Percentiles rank a stretch among this genome's conserved stretches.
Conservation (phyloP, 352 stramenopile species). For the Phytophthora meadii region DNA sequence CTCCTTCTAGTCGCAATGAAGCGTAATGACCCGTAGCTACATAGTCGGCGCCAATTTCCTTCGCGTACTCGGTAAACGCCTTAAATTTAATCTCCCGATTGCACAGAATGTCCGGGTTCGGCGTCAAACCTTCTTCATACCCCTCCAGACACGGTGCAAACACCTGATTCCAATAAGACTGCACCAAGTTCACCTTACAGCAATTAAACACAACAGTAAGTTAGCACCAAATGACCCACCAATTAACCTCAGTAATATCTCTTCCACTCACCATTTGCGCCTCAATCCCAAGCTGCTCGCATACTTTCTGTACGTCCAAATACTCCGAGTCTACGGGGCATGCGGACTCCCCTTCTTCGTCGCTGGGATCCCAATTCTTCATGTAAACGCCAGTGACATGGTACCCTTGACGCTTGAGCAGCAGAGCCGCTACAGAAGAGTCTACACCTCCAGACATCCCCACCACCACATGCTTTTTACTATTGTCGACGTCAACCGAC, state of each 20-base stretch:
- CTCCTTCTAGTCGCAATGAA: slow-evolving; percentile 51
- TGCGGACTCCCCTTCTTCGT: slow-evolving; percentile 88
- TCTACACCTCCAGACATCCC: slow-evolving; percentile 99
- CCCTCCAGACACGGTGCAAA: slow-evolving; percentile 97
- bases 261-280: slow-evolving; percentile 57
- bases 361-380: slow-evolving; percentile 98
- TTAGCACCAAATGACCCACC: slow-evolving; percentile 1
- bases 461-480: slow-evolving; percentile 89
- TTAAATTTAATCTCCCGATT: slow-evolving; percentile 99
- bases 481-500: slow-evolving; percentile 21
- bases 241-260: slow-evolving; percentile 19
- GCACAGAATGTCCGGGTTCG: slow-evolving; percentile 96
- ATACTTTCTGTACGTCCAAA: slow-evolving; percentile 93
- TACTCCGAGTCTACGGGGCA: slow-evolving; percentile 93
- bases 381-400: slow-evolving; percentile 97
- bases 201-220: slow-evolving; percentile 1
- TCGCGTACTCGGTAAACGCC: slow-evolving; percentile 93
- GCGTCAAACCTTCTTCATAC: slow-evolving; percentile 86
- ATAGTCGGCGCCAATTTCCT: slow-evolving; percentile 85
- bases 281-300: slow-evolving; percentile 91
- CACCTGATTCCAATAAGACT: slow-evolving; percentile 98
- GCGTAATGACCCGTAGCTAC: slow-evolving; percentile 98
- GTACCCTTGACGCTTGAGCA: slow-evolving; percentile 92
- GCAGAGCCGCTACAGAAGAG: slow-evolving; percentile 94
- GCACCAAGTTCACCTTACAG: slow-evolving; percentile 88